Conservation (phyloP, 805 yeast genomes). For the Candida broadrunensis region DNA sequence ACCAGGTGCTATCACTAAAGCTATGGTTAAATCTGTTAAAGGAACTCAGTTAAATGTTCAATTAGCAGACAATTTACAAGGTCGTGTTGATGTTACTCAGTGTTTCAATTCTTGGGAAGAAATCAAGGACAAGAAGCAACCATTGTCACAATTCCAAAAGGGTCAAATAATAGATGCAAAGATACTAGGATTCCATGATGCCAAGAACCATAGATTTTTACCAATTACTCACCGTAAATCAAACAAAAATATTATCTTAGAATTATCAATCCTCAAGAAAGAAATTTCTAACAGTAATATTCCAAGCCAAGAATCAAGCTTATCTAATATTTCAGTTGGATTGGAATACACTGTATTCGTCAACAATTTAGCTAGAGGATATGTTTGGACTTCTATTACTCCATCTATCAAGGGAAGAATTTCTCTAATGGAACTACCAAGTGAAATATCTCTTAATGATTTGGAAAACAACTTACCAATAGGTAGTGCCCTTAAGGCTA, state of each 20-base stretch:
- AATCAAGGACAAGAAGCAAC: conserved; percentile 55
- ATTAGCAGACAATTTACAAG: conserved; percentile 74
- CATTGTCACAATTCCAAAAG: conserved; percentile 55
- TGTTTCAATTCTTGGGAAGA: conserved; percentile 52
- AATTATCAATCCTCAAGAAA: conserved; percentile 55
- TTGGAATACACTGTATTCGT: conserved; percentile 57
- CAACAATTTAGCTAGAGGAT: conserved; percentile 59
- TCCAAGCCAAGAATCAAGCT: conserved; percentile 20
- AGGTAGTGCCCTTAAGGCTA: conserved; percentile 66
- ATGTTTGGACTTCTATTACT: conserved; percentile 65
- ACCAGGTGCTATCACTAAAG: conserved; percentile 63
- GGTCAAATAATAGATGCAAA: conserved; percentile 60
- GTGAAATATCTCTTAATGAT: conserved; percentile 48
- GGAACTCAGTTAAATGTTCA: conserved; percentile 72
- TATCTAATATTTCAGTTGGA: conserved; percentile 48
- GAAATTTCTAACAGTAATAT: conserved; percentile 22
- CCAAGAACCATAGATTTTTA: conserved; percentile 61
- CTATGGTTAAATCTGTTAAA: conserved; percentile 58
- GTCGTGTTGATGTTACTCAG: conserved; percentile 76
- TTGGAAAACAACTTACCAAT: conserved; percentile 61
- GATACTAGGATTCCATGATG: conserved; percentile 76
- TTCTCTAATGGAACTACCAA: conserved; percentile 60
- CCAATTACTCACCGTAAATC: conserved; percentile 58
- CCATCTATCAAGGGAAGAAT: conserved; percentile 68
- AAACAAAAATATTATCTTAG: conserved; percentile 57